phyloP scores from a whole-genome alignment of 2,329 filamentous ascomycete genomes.

The Fusarium armeniacum region DNA sequence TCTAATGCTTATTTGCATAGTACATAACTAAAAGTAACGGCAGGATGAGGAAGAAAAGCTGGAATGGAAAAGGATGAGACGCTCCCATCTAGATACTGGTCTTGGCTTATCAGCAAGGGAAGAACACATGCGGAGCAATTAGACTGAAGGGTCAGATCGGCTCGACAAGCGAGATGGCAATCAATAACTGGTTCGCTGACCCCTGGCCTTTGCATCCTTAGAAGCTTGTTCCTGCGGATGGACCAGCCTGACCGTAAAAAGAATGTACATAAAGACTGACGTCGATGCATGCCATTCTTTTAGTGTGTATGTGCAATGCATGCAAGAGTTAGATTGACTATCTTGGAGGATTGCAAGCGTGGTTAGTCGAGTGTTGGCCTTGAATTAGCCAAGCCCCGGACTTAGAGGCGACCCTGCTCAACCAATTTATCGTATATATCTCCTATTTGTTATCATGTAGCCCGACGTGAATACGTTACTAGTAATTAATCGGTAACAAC shows the following conservation, averaged over 20 bases:
- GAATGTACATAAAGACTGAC: conserved; percentile 16
- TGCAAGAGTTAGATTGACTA: conserved; percentile 1
- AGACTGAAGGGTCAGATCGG: conserved; percentile 32
- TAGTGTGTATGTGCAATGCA: background rate
- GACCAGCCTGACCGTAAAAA: conserved; percentile 3
- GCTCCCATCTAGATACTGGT: background rate
- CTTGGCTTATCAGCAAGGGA: conserved; percentile 21
- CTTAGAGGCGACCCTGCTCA: background rate
- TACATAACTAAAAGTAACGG: background rate
- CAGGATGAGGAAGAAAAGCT: background rate
- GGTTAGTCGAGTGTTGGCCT: conserved; percentile 8
- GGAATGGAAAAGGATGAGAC: conserved; percentile 4
- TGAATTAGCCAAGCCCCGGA: conserved; percentile 13
- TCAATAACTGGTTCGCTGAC: conserved; percentile 11
- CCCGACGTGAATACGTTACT: background rate
- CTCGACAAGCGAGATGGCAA: conserved; percentile 42
- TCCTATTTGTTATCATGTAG: background rate
- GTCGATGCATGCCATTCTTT: conserved; percentile 18
- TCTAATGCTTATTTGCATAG: background rate
- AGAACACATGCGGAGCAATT: conserved; percentile 23
- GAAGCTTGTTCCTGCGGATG: conserved; percentile 31
- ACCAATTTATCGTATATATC: conserved; percentile 1
- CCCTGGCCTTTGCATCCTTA: conserved; percentile 27
- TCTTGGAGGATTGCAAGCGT: background rate
- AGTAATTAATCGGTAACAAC: background rate